A percentile compares a stretch with the other conserved stretches of the same genome.
These are phyloP conservation scores for Amylocystis lapponica DNA, from an alignment of 768 basidiomycete species.

Conservation along the genomic window DNA sequence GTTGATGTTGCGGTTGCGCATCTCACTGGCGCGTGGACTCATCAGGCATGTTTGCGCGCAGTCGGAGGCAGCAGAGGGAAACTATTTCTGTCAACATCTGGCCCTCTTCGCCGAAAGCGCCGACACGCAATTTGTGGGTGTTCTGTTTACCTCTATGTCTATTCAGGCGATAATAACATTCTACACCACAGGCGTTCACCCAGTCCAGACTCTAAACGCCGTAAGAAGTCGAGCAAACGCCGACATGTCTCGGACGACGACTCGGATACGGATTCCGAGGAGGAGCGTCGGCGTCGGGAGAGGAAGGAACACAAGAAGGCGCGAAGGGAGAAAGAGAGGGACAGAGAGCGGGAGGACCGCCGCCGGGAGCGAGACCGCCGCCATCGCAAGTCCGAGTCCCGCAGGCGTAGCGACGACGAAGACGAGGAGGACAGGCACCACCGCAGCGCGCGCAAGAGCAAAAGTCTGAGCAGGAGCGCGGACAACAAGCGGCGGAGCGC, in stretches of 20 bases:
- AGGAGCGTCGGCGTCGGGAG: slow-evolving; percentile 50
- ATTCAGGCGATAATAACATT: slow-evolving; percentile 1
- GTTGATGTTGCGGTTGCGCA: no score
- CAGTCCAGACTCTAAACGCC: slow-evolving; percentile 44
- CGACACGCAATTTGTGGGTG: slow-evolving; percentile 53
- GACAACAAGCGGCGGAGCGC: slow-evolving; percentile 20
- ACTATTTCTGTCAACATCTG: slow-evolving; percentile 56
- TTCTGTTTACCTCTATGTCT: slow-evolving; percentile 5
- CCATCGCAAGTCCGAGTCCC: slow-evolving; percentile 28
- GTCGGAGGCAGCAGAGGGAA: slow-evolving; percentile 68
- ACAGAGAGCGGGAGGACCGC: slow-evolving; percentile 24
- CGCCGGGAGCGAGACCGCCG: slow-evolving; percentile 13
- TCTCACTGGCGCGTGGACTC: background rate
- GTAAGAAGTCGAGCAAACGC: slow-evolving; percentile 54
- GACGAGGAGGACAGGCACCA: slow-evolving; percentile 33
- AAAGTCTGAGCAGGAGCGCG: slow-evolving; percentile 25
- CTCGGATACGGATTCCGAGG: slow-evolving; percentile 44
- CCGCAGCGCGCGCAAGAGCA: slow-evolving; percentile 23
- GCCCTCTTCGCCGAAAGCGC: slow-evolving; percentile 76
- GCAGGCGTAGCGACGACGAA: slow-evolving; percentile 29
- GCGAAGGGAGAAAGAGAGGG: slow-evolving; percentile 40
- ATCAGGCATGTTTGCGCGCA: slow-evolving; percentile 23
- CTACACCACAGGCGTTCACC: slow-evolving; percentile 36
- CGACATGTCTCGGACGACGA: slow-evolving; percentile 40
- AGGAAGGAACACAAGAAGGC: slow-evolving; percentile 56